phyloP scores from a whole-genome alignment of 805 yeast species.

The Kazachstania martiniae region DNA sequence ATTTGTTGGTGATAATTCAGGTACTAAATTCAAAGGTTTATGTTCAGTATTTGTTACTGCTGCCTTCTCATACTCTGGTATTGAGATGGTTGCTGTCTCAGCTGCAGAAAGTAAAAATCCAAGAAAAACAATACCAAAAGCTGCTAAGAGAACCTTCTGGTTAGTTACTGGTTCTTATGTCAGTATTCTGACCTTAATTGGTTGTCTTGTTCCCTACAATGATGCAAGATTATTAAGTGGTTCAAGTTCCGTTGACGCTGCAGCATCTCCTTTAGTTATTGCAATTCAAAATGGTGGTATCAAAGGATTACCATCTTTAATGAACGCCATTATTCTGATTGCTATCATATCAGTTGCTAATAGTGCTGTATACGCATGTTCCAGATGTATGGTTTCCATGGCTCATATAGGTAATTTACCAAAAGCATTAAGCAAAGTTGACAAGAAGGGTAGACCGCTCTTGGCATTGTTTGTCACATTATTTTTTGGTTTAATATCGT shows the following conservation, averaged over 20 bases:
- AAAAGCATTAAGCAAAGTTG: constrained; percentile 51
- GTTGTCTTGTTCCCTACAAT: constrained; percentile 55
- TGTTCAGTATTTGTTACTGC: constrained; percentile 46
- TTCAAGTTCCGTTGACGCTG: constrained; percentile 41
- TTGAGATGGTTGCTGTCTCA: constrained; percentile 64
- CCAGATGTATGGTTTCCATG: constrained; percentile 57
- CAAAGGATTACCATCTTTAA: constrained; percentile 52
- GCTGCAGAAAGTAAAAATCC: constrained; percentile 73
- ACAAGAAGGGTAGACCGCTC: constrained; percentile 68
- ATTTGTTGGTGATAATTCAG: constrained; percentile 35
- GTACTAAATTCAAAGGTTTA: constrained; percentile 38
- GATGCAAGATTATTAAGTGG: constrained; percentile 39
- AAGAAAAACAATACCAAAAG: constrained; percentile 53
- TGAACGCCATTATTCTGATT: constrained; percentile 61
- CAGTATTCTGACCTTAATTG: constrained; percentile 42
- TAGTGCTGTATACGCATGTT: constrained; percentile 58
- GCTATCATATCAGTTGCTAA: constrained; percentile 67
- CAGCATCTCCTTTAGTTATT: constrained; percentile 67
- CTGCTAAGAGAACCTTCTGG: constrained; percentile 78
- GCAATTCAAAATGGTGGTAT: constrained; percentile 61
- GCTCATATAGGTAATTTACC: constrained; percentile 62
- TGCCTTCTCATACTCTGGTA: constrained; percentile 61
- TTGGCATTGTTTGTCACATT: constrained; percentile 50
- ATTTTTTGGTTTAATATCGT: constrained; percentile 46
- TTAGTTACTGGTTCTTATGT: constrained; percentile 65